Evolutionary conservation across 805 yeast species (phyloP), one percentile per base, ranked within the genome.

Genomic region (Candida ipomoeae): DNA sequence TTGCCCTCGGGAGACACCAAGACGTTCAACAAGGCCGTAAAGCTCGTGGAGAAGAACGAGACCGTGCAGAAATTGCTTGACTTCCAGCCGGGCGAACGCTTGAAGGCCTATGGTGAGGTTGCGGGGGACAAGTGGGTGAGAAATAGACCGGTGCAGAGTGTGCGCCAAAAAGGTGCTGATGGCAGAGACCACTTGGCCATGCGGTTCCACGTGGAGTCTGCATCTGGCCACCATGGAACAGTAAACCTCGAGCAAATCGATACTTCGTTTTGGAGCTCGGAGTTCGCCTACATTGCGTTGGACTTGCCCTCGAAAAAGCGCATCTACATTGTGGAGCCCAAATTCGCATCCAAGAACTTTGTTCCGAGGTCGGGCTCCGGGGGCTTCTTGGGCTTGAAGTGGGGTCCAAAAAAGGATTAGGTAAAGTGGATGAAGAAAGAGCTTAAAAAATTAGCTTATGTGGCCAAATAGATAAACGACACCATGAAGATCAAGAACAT

Each of bases 1-100:
- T 79, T 91, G 44, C 97, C 97, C 8, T 85, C 95, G 1, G 96
- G 96, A 21, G 97, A 91, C 63, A 91, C 96, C 0, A 87, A 85
- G 56, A 82, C 95, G 2, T 91, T 91, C 73, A 90, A 91, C 69
- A 80, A 89, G 58, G 95, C 96, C 2, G 90, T 90, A 32, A 78
- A 81, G 11, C 69, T 87, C 59, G 80, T 89, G 36, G 92, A 91
- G 62, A 73, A 84, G 52, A 88, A 85, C 65, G 76, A 77, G 44
- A 66, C 65, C 36, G 84, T 86, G 3, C 83, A 83, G 57, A 69
- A 74, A 55, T 65, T 83, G 31, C 71, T 91, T 36, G 78, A 79
- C 29, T 77, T 84, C 54, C 60, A 71, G 15, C 66, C 75, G 2
- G 83, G 81, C 8, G 79, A 77, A 48, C 79, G 88, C 62, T 71